Percentiles rank a stretch among this genome's conserved stretches.
These are phyloP conservation scores for Cylindrotheca closterium DNA, from an alignment of 108 stramenopile genomes.

Conservation along the genomic window DNA sequence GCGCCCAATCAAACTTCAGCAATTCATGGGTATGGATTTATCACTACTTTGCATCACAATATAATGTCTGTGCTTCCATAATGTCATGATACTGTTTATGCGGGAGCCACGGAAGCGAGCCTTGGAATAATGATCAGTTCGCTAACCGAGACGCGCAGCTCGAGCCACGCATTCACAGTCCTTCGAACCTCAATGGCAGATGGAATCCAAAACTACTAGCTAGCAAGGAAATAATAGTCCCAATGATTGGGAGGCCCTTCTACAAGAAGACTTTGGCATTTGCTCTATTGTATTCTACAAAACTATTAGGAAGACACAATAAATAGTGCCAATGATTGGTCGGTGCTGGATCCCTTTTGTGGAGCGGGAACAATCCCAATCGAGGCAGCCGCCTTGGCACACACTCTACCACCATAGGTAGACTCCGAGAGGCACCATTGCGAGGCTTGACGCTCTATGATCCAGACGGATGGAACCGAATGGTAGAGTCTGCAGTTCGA, in stretches of 20 bases:
- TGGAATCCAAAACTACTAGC: constrained; percentile 53
- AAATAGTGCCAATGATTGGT: no score
- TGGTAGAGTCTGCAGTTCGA: neutral
- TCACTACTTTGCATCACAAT: no score
- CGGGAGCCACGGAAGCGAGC: no score
- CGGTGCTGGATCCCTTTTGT: constrained; percentile 75
- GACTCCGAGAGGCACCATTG: constrained; percentile 55
- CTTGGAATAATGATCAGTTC: no score
- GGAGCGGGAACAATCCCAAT: constrained; percentile 80
- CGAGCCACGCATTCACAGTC: no score
- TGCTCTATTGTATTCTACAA: constrained; percentile 55
- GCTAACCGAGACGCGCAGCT: no score
- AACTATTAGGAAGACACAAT: constrained; percentile 1
- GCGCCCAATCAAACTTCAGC: no score
- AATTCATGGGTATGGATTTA: no score
- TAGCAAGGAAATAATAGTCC: constrained; percentile 72
- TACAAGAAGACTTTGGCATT: constrained; percentile 80
- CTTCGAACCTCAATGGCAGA: no score
- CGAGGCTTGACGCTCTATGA: constrained; percentile 46
- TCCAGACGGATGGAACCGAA: constrained; percentile 30
- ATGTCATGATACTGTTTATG: no score
- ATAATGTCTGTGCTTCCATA: no score
- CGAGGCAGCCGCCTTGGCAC: constrained; percentile 64
- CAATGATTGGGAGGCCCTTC: constrained; percentile 61
- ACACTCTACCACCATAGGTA: constrained; percentile 65